Evolutionary conservation across 108 stramenopile species (phyloP).

Genomic region (Chaetoceros tenuissimus): DNA sequence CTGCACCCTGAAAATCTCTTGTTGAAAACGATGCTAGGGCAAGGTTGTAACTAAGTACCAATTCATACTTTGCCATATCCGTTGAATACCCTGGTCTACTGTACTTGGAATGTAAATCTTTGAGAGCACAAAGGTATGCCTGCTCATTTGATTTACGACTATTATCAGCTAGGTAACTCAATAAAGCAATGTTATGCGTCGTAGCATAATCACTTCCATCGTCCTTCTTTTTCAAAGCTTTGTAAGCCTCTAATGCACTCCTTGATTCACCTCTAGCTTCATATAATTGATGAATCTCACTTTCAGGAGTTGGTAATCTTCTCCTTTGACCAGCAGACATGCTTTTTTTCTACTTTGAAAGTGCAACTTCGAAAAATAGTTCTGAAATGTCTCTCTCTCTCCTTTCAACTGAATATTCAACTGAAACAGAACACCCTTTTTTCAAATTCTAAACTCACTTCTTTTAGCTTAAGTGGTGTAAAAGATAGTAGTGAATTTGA

Average conservation of each 20-base stretch:
- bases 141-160: not conserved
- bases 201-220: not conserved
- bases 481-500: no score
- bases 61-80: not conserved
- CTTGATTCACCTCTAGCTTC: not conserved
- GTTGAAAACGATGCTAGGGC: not conserved
- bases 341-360: no score
- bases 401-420: no score
- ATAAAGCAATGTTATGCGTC: not conserved
- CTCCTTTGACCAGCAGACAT: not conserved
- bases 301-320: not conserved
- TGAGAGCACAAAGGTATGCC: not conserved
- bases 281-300: not conserved
- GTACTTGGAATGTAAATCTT: not conserved
- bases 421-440: no score
- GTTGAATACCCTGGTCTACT: not conserved
- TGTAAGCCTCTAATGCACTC: not conserved
- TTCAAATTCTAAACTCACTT: no score
- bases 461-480: no score
- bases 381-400: no score
- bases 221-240: no score
- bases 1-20: not conserved
- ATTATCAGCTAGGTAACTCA: not conserved
- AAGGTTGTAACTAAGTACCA: not conserved
- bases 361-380: no score